These are phyloP conservation scores for Acacia crassicarpa DNA, from an alignment of 306 rosid genomes.

Conservation along the genomic window DNA sequence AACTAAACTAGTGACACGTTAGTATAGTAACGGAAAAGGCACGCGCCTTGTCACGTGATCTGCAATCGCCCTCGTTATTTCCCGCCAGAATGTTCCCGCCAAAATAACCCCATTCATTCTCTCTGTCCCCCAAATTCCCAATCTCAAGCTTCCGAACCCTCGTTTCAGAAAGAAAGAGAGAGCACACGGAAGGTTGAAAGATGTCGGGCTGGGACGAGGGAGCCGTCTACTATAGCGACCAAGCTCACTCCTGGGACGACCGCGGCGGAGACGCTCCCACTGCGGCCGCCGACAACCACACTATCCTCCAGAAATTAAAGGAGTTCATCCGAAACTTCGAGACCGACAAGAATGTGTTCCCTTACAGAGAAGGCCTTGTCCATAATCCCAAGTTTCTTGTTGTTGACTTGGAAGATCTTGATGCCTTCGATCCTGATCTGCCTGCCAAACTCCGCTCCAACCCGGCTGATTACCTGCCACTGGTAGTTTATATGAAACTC, in stretches of 20 bases:
- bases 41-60: not conserved
- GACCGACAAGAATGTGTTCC: slow-evolving; percentile 64
- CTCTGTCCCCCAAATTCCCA: slow-evolving; percentile 21
- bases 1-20: not conserved
- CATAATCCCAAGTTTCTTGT: slow-evolving; percentile 63
- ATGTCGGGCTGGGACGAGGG: slow-evolving; percentile 99
- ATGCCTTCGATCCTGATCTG: slow-evolving; percentile 76
- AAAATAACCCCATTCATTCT: not conserved
- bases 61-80: too few relatives aligned
- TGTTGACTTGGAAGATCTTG: slow-evolving; percentile 74
- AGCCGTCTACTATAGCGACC: slow-evolving; percentile 91
- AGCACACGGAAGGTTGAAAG: slow-evolving; percentile 20
- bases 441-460: slow-evolving; percentile 75
- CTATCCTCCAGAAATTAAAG: slow-evolving; percentile 79
- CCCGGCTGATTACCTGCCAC: slow-evolving; percentile 80
- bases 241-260: slow-evolving; percentile 81
- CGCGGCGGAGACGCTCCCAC: slow-evolving; percentile 42
- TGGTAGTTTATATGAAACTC: slow-evolving; percentile 36
- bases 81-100: not conserved
- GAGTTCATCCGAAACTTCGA: slow-evolving; percentile 92
- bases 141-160: slow-evolving; percentile 14
- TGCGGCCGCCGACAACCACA: slow-evolving; percentile 59
- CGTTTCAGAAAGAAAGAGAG: slow-evolving; percentile 3
- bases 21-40: not conserved
- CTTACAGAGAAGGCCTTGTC: slow-evolving; percentile 83